These are phyloP conservation scores for Cryptosporidium andersoni DNA, from an alignment of 169 alveolate genomes.

Conservation along the genomic window DNA sequence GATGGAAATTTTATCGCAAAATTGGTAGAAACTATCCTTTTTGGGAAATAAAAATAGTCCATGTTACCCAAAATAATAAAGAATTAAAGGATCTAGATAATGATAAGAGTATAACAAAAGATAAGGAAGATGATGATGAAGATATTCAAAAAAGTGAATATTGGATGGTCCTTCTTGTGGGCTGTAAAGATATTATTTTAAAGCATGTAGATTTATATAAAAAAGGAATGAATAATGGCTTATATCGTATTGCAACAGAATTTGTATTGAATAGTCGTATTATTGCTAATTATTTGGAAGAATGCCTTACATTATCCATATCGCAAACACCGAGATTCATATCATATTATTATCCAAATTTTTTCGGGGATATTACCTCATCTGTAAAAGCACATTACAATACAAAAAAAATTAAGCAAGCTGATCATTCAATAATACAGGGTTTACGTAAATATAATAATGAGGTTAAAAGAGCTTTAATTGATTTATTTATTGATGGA, in stretches of 20 bases:
- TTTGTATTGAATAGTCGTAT: constrained; percentile 22
- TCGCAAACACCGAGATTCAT: background rate
- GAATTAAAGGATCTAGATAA: background rate
- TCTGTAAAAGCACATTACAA: constrained; percentile 83
- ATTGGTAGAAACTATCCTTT: constrained; percentile 43
- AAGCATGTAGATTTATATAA: constrained; percentile 53
- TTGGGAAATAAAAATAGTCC: constrained; percentile 60
- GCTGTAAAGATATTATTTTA: constrained; percentile 15
- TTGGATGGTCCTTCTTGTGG: constrained; percentile 35
- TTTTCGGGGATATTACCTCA: constrained; percentile 83
- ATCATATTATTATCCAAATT: constrained; percentile 80
- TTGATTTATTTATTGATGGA: constrained; percentile 73
- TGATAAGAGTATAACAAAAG: background rate
- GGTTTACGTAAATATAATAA: constrained; percentile 81
- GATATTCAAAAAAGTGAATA: constrained; percentile 25
- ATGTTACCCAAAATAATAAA: background rate
- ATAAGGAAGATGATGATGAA: constrained; percentile 23
- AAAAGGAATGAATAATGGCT: constrained; percentile 40
- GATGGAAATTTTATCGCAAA: constrained; percentile 55
- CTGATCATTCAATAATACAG: constrained; percentile 81
- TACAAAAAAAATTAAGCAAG: constrained; percentile 80
- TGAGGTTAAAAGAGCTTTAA: constrained; percentile 82
- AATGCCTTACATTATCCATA: background rate
- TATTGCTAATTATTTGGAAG: constrained; percentile 57
- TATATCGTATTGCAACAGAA: constrained; percentile 50